phyloP scores from a whole-genome alignment of 192 early-diverging fungal genomes.

The Coemansia sp. region DNA sequence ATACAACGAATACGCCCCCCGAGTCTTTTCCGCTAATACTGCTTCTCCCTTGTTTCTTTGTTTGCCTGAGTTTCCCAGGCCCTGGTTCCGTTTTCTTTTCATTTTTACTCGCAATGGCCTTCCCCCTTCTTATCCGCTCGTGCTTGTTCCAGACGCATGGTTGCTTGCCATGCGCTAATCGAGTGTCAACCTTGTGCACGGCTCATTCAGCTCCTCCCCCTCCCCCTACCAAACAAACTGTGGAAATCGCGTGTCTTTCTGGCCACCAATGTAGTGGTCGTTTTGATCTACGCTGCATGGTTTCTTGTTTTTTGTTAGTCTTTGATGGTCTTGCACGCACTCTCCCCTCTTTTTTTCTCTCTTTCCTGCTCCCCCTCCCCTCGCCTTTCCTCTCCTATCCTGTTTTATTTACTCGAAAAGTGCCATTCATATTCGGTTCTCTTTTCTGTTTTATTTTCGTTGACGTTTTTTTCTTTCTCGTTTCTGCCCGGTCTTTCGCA shows the following conservation, averaged over 20 bases:
- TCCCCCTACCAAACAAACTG: not conserved
- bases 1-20: not conserved
- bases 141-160: not conserved
- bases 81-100: not conserved
- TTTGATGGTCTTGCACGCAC: not conserved
- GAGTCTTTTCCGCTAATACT: too few species aligned
- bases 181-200: too few species aligned
- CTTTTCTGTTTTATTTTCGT: not conserved
- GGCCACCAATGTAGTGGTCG: not conserved
- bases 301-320: slow-evolving; percentile 6
- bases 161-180: not conserved
- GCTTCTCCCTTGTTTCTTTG: not conserved
- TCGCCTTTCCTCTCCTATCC: not conserved
- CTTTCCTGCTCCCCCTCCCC: not conserved
- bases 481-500: not conserved
- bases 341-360: slow-evolving; percentile 5
- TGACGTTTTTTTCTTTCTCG: not conserved
- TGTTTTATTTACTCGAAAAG: not conserved
- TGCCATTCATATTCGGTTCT: not conserved
- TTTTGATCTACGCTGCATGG: slow-evolving; percentile 4
- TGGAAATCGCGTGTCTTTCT: slow-evolving; percentile 9
- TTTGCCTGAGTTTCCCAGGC: not conserved
- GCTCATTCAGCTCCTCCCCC: not conserved
- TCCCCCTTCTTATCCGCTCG: too few species aligned
- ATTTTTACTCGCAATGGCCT: not conserved